Conservation (phyloP, 148 eudicot species). For the Chenopodium berlandieri region DNA sequence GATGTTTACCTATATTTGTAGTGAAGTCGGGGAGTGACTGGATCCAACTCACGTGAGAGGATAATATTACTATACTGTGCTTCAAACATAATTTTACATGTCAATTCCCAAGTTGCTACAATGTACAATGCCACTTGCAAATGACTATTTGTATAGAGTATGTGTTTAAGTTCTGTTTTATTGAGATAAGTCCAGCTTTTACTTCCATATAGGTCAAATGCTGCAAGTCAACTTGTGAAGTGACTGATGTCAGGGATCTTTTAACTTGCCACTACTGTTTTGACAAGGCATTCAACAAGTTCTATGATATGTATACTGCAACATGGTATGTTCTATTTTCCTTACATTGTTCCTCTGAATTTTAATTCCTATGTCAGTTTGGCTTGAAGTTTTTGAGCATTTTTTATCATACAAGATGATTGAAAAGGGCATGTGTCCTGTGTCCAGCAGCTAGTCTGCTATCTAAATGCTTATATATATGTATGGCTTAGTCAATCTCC, state of each 20-base stretch:
- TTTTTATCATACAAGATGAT: not conserved
- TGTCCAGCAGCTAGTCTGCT: conserved; percentile 1
- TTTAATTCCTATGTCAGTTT: not conserved
- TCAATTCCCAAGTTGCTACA: not conserved
- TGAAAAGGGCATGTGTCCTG: not conserved
- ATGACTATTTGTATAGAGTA: not conserved
- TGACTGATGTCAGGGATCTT: conserved; percentile 70
- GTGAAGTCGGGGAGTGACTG: not conserved
- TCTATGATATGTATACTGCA: conserved; percentile 81
- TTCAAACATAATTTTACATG: not conserved
- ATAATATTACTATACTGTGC: not conserved
- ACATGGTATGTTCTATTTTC: conserved; percentile 53
- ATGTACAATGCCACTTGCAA: not conserved
- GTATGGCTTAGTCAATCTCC: not conserved
- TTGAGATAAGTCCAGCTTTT: not conserved
- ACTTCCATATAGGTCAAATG: conserved; percentile 65
- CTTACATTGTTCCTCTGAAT: not conserved
- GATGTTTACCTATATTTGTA: no score
- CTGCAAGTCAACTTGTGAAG: conserved; percentile 78
- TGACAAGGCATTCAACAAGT: conserved; percentile 84
- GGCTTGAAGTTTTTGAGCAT: not conserved
- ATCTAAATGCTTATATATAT: not conserved
- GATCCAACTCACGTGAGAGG: not conserved
- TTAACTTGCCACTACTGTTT: conserved; percentile 79
- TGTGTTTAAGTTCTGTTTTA: not conserved